Percentiles rank a stretch among this genome's conserved stretches.
phyloP scores from a whole-genome alignment of 2,329 filamentous ascomycete genomes.

The Bipolaris cookei region DNA sequence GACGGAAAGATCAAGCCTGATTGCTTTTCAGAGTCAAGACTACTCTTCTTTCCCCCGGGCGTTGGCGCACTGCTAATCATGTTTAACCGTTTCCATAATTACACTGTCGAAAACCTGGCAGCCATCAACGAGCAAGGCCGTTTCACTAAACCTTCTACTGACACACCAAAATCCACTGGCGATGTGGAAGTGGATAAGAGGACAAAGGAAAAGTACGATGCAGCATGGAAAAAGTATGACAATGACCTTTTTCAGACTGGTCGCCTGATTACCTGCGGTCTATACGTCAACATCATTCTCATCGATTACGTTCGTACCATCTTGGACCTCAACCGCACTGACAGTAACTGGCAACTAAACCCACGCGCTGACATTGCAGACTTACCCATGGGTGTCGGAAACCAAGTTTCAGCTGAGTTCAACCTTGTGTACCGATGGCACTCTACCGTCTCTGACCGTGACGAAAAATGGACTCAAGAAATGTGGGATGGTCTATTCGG shows the following conservation, averaged over 20 bases:
- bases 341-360: slow-evolving; percentile 82
- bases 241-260: slow-evolving; percentile 61
- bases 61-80: slow-evolving; percentile 72
- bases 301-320: slow-evolving; percentile 62
- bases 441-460: slow-evolving; percentile 74
- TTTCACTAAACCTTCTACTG: slow-evolving; percentile 68
- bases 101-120: slow-evolving; percentile 78
- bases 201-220: slow-evolving; percentile 36
- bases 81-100: slow-evolving; percentile 82
- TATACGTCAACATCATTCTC: slow-evolving; percentile 62
- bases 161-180: slow-evolving; percentile 29
- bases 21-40: slow-evolving; percentile 69
- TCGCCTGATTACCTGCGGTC: slow-evolving; percentile 59
- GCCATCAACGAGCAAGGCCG: slow-evolving; percentile 84
- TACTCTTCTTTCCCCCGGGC: slow-evolving; percentile 71
- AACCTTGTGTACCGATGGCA: slow-evolving; percentile 90
- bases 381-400: slow-evolving; percentile 75
- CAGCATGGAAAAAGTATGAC: slow-evolving; percentile 47
- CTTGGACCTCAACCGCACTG: slow-evolving; percentile 67
- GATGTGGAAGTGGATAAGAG: slow-evolving; percentile 53
- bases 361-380: slow-evolving; percentile 71
- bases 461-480: slow-evolving; percentile 80
- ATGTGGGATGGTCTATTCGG: slow-evolving; percentile 49
- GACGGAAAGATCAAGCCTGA: slow-evolving; percentile 75
- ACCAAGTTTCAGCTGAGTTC: slow-evolving; percentile 86